Evolutionary conservation across 306 rosid genomes (phyloP).

Genomic region (Quercus robur): DNA sequence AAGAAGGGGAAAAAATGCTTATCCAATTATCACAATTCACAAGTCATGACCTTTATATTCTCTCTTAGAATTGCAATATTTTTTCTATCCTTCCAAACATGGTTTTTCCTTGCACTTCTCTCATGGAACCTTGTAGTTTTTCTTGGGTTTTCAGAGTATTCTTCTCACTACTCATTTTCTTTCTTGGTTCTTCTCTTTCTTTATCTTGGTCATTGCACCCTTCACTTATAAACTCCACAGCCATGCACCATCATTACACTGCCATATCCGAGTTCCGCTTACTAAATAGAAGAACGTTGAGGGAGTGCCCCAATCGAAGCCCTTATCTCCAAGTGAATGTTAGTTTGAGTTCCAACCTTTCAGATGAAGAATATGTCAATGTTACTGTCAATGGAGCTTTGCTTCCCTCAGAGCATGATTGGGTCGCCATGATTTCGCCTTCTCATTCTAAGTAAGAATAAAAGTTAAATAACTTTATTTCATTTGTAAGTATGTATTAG

Average conservation of each 20-base stretch:
- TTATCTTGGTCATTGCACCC: conserved; percentile 23
- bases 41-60: too few relatives aligned
- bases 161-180: neutral
- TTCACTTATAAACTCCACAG: conserved; percentile 26
- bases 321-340: conserved; percentile 34
- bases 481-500: too few relatives aligned
- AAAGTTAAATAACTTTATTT: too few relatives aligned
- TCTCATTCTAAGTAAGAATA: conserved; percentile 53
- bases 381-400: conserved; percentile 59
- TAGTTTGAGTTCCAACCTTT: conserved; percentile 26
- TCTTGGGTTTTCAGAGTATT: conserved; percentile 4
- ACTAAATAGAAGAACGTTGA: conserved; percentile 48
- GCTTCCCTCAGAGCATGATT: conserved; percentile 37
- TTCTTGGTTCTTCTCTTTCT: conserved; percentile 3
- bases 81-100: neutral
- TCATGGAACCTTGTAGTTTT: neutral
- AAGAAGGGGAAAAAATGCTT: neutral
- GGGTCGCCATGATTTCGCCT: conserved; percentile 94
- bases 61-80: too few relatives aligned
- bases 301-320: conserved; percentile 27
- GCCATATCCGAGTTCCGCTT: conserved; percentile 64
- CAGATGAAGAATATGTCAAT: conserved; percentile 47
- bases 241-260: conserved; percentile 51
- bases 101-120: neutral
- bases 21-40: too few relatives aligned